Percentiles rank a stretch among this genome's conserved stretches.
phyloP scores from a whole-genome alignment of 2,329 filamentous ascomycete species.

The Fusarium chaquense region DNA sequence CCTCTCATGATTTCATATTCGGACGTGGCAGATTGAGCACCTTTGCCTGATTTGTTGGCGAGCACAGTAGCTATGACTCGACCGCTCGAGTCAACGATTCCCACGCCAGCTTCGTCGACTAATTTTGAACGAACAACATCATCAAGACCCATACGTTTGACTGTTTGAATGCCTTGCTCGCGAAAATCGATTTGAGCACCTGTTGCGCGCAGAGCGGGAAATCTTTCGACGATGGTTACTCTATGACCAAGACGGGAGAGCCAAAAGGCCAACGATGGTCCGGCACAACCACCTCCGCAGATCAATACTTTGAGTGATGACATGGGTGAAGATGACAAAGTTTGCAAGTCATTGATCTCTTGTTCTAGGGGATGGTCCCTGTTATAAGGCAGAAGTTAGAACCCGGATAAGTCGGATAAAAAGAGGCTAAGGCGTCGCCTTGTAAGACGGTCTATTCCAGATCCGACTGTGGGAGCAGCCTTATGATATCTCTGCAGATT shows the following conservation, averaged over 20 bases:
- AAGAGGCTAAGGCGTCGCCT: background rate
- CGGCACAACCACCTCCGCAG: constrained; percentile 52
- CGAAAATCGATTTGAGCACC: constrained; percentile 36
- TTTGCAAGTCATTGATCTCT: background rate
- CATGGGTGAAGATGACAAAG: background rate
- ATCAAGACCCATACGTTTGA: constrained; percentile 23
- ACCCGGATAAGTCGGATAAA: background rate
- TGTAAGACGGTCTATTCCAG: background rate
- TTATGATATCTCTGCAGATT: background rate
- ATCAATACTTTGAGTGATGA: constrained; percentile 42
- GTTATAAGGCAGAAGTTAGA: background rate
- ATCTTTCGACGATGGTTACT: constrained; percentile 57
- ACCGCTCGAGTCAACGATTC: constrained; percentile 11
- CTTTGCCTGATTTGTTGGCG: constrained; percentile 36
- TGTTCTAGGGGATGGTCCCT: background rate
- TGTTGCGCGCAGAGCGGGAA: constrained; percentile 28
- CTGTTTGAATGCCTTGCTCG: constrained; percentile 25
- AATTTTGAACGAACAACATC: constrained; percentile 10
- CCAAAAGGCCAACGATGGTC: constrained; percentile 50
- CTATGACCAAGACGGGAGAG: constrained; percentile 47
- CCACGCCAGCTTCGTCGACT: constrained; percentile 24
- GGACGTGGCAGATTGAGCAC: constrained; percentile 55
- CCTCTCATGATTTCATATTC: constrained; percentile 69
- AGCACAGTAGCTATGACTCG: constrained; percentile 20
- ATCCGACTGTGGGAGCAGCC: background rate